Evolutionary conservation across 495 filamentous ascomycete genomes (phyloP).

Genomic region (Penicillium lividum): DNA sequence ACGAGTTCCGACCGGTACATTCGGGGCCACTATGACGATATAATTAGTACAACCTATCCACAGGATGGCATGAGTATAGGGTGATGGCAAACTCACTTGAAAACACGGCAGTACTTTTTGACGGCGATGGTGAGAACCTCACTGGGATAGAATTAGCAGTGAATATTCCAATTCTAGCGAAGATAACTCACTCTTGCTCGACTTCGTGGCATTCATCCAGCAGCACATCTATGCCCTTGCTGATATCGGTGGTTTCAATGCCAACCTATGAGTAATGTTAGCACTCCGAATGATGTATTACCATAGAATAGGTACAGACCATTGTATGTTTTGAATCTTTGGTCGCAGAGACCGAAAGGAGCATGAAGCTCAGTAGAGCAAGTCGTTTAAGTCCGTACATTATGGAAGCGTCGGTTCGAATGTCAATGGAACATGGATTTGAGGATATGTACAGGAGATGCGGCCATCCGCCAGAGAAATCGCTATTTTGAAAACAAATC

Average conservation of each 20-base stretch:
- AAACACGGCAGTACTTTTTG: constrained; percentile 27
- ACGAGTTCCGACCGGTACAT: constrained; percentile 32
- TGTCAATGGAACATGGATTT: background rate
- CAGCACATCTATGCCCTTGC: constrained; percentile 22
- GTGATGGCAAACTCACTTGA: constrained; percentile 25
- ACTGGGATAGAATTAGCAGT: constrained; percentile 10
- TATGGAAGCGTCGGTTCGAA: constrained; percentile 5
- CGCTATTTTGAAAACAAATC: constrained; percentile 9
- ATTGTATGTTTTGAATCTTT: constrained; percentile 19
- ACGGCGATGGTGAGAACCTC: constrained; percentile 28
- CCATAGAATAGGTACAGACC: constrained; percentile 4
- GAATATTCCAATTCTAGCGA: no score
- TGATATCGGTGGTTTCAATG: constrained; percentile 24
- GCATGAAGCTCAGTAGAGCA: constrained; percentile 26
- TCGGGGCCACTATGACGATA: constrained; percentile 18
- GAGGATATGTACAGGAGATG: background rate
- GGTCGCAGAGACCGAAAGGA: constrained; percentile 22
- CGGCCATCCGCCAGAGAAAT: background rate
- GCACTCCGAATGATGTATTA: background rate
- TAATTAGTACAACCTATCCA: background rate
- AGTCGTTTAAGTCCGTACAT: constrained; percentile 32
- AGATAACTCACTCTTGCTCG: constrained; percentile 27
- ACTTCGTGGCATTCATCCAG: constrained; percentile 29
- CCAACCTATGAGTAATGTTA: constrained; percentile 21
- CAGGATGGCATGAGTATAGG: background rate